phyloP scores from a whole-genome alignment of 2,329 filamentous ascomycete genomes.

The Cephalotrichum gorgonifer region DNA sequence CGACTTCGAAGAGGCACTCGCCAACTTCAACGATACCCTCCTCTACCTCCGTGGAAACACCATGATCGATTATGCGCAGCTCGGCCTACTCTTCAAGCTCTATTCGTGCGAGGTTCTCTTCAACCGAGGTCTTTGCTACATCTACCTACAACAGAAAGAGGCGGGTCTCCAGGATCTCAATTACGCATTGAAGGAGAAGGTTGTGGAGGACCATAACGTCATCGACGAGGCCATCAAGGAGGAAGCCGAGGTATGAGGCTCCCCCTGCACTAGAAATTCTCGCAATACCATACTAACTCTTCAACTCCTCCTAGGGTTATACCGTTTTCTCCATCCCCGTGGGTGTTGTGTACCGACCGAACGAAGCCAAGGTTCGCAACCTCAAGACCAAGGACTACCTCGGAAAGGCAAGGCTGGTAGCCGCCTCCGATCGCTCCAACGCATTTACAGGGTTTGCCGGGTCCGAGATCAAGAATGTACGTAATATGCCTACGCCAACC shows the following conservation, averaged over 20 bases:
- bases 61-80: constrained; percentile 94
- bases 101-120: constrained; percentile 97
- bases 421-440: constrained; percentile 71
- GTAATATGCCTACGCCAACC: constrained; percentile 13
- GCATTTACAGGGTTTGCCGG: constrained; percentile 75
- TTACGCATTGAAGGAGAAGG: constrained; percentile 91
- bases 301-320: constrained; percentile 56
- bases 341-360: constrained; percentile 87
- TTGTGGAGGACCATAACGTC: constrained; percentile 91
- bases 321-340: constrained; percentile 98
- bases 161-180: constrained; percentile 82
- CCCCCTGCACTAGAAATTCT: background rate
- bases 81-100: constrained; percentile 90
- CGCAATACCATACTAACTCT: background rate
- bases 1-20: constrained; percentile 92
- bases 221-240: constrained; percentile 95
- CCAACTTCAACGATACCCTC: constrained; percentile 97
- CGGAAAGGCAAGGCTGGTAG: constrained; percentile 88
- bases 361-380: constrained; percentile 97
- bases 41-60: constrained; percentile 92
- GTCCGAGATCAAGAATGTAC: constrained; percentile 65
- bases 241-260: constrained; percentile 65
- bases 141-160: constrained; percentile 87
- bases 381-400: constrained; percentile 96
- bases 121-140: constrained; percentile 94